Conservation (phyloP, 108 stramenopile species). For the Conticribra weissflogii region DNA sequence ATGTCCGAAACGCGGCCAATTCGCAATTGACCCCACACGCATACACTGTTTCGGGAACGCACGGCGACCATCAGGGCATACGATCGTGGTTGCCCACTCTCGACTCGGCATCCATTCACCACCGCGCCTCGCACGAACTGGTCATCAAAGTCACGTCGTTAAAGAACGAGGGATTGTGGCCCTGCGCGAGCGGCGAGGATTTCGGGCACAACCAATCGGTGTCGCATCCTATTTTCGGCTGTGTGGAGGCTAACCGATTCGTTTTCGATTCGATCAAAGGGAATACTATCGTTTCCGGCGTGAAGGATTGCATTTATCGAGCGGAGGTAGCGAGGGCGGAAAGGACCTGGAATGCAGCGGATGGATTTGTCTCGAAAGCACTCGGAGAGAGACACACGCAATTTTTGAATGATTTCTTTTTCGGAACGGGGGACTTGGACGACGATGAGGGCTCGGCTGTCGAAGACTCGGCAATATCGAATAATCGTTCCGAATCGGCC, state of each 20-base stretch:
- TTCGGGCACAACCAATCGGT: conserved; percentile 62
- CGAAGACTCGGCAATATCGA: too few species aligned
- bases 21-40: conserved; percentile 64
- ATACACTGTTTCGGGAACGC: conserved; percentile 74
- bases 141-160: conserved; percentile 67
- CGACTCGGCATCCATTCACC: conserved; percentile 75
- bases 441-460: too few species aligned
- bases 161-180: conserved; percentile 61
- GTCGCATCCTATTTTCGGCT: conserved; percentile 52
- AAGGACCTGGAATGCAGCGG: conserved; percentile 52
- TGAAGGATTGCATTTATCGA: conserved; percentile 7
- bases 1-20: conserved; percentile 48
- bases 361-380: conserved; percentile 16
- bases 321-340: conserved; percentile 30
- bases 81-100: conserved; percentile 82
- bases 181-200: conserved; percentile 76
- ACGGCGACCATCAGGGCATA: conserved; percentile 85
- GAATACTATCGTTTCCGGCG: background rate
- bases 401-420: conserved; percentile 52
- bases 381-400: conserved; percentile 35
- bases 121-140: conserved; percentile 73
- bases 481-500: too few species aligned
- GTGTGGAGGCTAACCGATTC: conserved; percentile 7
- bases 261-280: conserved; percentile 18
- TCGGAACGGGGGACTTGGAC: conserved; percentile 7